Conservation (phyloP, 306 rosid genomes). For the Acacia crassicarpa region DNA sequence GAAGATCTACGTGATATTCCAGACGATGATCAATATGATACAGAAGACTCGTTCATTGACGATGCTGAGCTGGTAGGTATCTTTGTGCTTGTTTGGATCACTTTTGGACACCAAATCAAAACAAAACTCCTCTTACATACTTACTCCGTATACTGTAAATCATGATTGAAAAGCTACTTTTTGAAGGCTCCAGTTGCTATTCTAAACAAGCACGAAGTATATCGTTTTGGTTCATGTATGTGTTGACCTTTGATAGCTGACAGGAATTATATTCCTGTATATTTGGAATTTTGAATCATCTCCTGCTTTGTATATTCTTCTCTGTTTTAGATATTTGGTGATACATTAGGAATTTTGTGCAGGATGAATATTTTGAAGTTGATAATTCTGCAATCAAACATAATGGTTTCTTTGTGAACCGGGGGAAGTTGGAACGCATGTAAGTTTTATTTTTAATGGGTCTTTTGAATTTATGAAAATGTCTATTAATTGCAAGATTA, state of each 20-base stretch:
- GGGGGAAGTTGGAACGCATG: conserved; percentile 91
- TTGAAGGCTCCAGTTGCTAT: too few species aligned
- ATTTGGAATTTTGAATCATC: conserved; percentile 10
- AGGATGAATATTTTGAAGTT: conserved; percentile 98
- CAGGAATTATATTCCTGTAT: conserved; percentile 14
- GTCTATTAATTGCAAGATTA: background rate
- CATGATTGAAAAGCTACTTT: too few species aligned
- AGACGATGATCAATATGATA: conserved; percentile 97
- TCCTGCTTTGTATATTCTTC: conserved; percentile 14
- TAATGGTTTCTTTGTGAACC: conserved; percentile 92
- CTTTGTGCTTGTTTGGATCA: background rate
- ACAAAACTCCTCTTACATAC: too few species aligned
- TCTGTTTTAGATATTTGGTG: background rate
- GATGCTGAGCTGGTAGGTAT: conserved; percentile 93
- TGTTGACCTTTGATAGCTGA: conserved; percentile 29
- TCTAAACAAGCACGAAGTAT: background rate
- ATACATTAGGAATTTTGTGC: conserved; percentile 32
- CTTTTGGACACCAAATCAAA: too few species aligned
- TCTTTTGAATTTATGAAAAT: background rate
- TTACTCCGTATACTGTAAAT: too few species aligned
- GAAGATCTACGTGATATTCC: conserved; percentile 77
- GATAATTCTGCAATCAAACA: conserved; percentile 91
- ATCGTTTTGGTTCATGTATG: conserved; percentile 28
- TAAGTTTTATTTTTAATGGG: conserved; percentile 43
- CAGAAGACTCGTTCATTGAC: conserved; percentile 96